Percentiles rank a stretch among this genome's conserved stretches.
Conservation (phyloP, 306 rosid species). For the Ormosia semicastrata region DNA sequence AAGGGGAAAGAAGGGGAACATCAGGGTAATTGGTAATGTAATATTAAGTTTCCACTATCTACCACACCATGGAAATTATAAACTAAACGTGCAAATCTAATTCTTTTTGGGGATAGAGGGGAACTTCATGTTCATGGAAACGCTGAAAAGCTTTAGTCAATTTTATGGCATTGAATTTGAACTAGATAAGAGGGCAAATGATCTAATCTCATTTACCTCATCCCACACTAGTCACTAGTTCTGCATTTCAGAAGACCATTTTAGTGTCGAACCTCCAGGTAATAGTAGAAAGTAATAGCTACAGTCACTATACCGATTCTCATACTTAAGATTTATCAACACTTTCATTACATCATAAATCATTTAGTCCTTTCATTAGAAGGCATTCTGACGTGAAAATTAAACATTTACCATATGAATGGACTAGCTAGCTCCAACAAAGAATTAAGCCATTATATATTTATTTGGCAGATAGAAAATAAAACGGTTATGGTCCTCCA, state of each 20-base stretch:
- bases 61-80: not conserved
- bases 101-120: not conserved
- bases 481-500: constrained; percentile 74
- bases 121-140: not conserved
- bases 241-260: not conserved
- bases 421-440: not conserved
- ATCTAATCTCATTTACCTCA: too few species aligned
- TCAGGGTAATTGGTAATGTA: not conserved
- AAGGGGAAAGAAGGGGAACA: not conserved
- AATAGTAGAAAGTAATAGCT: not conserved
- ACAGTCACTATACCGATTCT: not conserved
- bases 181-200: too few species aligned
- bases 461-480: not conserved
- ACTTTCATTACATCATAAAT: not conserved
- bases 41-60: not conserved
- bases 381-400: constrained; percentile 10
- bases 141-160: not conserved
- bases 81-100: not conserved
- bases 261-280: not conserved
- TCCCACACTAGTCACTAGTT: too few species aligned
- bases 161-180: not conserved
- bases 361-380: not conserved
- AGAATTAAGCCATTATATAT: constrained; percentile 6
- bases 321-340: not conserved
- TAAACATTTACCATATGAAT: not conserved